A percentile compares a stretch with the other conserved stretches of the same genome.
Conservation (phyloP, 2,329 filamentous ascomycete genomes). For the Ophiostoma piceae region DNA sequence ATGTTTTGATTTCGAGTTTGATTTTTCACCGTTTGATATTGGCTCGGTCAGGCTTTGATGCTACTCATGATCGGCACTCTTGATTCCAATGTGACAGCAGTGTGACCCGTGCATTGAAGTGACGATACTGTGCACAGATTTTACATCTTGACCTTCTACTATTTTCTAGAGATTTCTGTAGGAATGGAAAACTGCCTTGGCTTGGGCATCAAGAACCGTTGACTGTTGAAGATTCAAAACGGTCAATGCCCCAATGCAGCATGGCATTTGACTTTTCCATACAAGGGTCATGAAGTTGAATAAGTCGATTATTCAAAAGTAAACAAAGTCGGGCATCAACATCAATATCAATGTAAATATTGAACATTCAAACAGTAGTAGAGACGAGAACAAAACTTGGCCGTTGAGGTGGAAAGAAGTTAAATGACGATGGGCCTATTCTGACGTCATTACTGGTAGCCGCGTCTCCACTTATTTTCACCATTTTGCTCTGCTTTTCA, state of each 20-base stretch:
- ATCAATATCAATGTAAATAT: no score
- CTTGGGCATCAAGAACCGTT: background rate
- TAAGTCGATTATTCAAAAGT: background rate
- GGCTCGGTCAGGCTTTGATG: no score
- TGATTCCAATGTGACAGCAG: no score
- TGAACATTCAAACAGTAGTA: no score
- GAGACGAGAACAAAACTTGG: background rate
- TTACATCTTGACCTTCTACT: no score
- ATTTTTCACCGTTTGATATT: no score
- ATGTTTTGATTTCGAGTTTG: no score
- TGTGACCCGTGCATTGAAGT: no score
- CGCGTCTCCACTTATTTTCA: background rate
- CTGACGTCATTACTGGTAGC: conserved; percentile 21
- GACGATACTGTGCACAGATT: no score
- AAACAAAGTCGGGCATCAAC: background rate
- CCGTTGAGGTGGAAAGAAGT: background rate
- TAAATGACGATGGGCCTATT: conserved; percentile 18
- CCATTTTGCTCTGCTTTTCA: background rate
- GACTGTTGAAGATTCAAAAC: background rate
- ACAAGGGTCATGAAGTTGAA: background rate
- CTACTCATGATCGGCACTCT: no score
- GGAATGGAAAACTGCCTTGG: no score
- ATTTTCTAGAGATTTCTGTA: background rate
- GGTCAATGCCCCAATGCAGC: background rate
- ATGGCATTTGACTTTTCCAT: background rate